Conservation (phyloP, 2,329 filamentous ascomycete species). For the Helotiales sp. region DNA sequence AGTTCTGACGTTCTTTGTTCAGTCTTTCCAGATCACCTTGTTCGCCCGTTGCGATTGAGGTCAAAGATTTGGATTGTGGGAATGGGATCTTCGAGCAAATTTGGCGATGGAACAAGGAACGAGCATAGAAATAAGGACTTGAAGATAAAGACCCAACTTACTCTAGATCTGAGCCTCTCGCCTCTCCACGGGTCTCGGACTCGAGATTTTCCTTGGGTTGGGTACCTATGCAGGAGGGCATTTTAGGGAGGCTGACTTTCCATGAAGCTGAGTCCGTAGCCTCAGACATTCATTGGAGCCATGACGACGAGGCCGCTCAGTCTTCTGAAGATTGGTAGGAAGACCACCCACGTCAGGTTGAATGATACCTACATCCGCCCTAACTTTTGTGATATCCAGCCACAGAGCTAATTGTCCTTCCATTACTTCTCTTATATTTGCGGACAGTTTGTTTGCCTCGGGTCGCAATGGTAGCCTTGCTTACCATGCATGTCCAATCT, state of each 20-base stretch:
- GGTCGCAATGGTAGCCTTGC: conserved; percentile 13
- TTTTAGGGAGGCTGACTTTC: neutral
- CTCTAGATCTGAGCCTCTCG: neutral
- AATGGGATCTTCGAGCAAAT: too few species aligned
- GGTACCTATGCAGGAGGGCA: conserved; percentile 2
- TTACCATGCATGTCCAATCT: neutral
- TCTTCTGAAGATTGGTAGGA: too few species aligned
- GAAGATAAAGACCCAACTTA: too few species aligned
- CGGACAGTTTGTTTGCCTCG: neutral
- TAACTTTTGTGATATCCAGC: neutral
- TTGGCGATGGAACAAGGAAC: too few species aligned
- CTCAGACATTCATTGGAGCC: neutral
- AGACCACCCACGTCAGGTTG: too few species aligned
- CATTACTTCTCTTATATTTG: neutral
- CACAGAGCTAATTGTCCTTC: neutral
- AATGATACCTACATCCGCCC: too few species aligned
- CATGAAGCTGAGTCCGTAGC: neutral
- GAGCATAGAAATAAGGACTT: too few species aligned
- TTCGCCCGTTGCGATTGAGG: too few species aligned
- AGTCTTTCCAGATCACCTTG: too few species aligned
- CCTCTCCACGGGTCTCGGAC: neutral
- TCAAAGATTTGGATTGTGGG: too few species aligned
- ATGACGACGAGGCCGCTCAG: neutral
- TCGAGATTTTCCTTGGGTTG: neutral
- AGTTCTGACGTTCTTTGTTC: too few species aligned